Evolutionary conservation across 2,329 filamentous ascomycete species (phyloP), one percentile per base, ranked within the genome.

Genomic region (Epichloe sibirici): DNA sequence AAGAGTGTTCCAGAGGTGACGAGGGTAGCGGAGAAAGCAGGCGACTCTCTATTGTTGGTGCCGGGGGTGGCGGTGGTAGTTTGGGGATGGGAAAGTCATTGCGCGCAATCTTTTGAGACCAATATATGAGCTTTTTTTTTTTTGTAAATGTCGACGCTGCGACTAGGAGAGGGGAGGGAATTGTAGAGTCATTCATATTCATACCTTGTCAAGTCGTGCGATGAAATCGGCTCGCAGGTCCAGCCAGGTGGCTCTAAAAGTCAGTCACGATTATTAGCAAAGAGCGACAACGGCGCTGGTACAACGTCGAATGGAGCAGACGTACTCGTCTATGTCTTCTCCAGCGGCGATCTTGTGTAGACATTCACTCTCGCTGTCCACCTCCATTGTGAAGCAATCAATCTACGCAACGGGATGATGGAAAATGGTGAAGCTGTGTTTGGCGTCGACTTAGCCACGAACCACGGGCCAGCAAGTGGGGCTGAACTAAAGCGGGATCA

Each of bases 81-180:
- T 72, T 74, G 11, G 86, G 86, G 59, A 85, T 83, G 43, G 86
- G 82, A 61, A 95, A 95, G 50, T 85, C 83, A 64, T 82, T 76
- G 66, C 80, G 78, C 42, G 86, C 79, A 59, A 90, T 91, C 88
- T 94, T 17, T 40, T 47, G 15, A 17, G 7, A n/a, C 31, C 31
- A 31, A 31, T 31, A 11, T 1, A 31, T 31, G n/a, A 40, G 15
- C n/a, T 7, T 15, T 4, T 13, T 25, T 43, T 42, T 37, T 35
- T 35, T 35, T 35, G 6, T 35, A 35, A 35, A 35, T 12, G 17
- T 2, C 17, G 31, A 31, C 31, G 31, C 31, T 31, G 31, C 31
- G 31, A 31, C 8, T 31, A 11, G 31, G 28, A 3, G 8, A 31
- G 28, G 31, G 28, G 9, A 11, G 28, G 9, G 31, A 31, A 0